Conservation (phyloP, 352 stramenopile genomes). For the Phytopythium vexans region DNA sequence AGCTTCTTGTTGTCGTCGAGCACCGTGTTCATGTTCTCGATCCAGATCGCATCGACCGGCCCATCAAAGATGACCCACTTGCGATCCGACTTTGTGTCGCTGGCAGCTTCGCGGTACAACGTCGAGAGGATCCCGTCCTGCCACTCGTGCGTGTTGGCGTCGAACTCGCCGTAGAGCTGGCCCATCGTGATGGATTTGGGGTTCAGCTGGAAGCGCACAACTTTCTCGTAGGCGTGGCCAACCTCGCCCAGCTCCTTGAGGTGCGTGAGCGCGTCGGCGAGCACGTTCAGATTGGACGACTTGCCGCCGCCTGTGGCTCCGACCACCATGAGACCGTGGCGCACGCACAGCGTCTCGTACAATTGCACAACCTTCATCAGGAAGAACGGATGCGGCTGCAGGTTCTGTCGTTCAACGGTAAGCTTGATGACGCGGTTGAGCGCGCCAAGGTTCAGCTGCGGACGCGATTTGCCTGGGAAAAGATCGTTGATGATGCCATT, state of each 20-base stretch:
- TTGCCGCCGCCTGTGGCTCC: constrained; percentile 90
- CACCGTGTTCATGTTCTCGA: constrained; percentile 97
- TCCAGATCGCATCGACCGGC: constrained; percentile 94
- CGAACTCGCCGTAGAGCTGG: constrained; percentile 94
- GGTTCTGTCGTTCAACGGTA: constrained; percentile 69
- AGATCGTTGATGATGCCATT: constrained; percentile 95
- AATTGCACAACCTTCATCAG: constrained; percentile 94
- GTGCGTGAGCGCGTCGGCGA: constrained; percentile 89
- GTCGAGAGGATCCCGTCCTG: constrained; percentile 94
- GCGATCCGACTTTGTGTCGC: constrained; percentile 84
- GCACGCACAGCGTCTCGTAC: constrained; percentile 93
- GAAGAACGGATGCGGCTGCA: constrained; percentile 91
- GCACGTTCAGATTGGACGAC: constrained; percentile 86
- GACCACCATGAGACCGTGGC: constrained; percentile 96
- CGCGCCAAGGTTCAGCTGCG: constrained; percentile 81
- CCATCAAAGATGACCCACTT: constrained; percentile 96
- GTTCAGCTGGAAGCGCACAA: constrained; percentile 91
- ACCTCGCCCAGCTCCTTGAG: constrained; percentile 70
- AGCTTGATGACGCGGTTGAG: constrained; percentile 91
- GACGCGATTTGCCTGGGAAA: constrained; percentile 90
- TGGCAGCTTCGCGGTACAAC: constrained; percentile 88
- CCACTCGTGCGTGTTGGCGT: constrained; percentile 95
- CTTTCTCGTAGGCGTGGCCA: constrained; percentile 88
- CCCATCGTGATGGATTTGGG: constrained; percentile 95
- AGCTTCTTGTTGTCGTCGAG: constrained; percentile 96